These are phyloP conservation scores for Colletotrichum abscissum DNA, from an alignment of 2,329 filamentous ascomycete genomes.

Conservation along the genomic window DNA sequence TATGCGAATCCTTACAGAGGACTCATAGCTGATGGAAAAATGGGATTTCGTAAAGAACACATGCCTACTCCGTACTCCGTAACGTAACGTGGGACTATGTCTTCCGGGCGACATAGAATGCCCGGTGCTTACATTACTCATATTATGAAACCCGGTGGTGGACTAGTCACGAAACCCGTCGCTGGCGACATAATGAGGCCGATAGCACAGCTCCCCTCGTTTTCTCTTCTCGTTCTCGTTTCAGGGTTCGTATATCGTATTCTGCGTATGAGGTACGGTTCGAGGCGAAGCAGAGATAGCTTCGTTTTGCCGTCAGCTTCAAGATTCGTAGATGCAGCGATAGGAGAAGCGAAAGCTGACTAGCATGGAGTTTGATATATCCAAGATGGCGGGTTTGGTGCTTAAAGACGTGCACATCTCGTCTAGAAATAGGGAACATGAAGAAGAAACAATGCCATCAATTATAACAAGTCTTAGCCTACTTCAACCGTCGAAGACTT, in stretches of 20 bases:
- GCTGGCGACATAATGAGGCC: not conserved
- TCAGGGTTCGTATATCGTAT: not conserved
- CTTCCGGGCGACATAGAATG: too few relatives aligned
- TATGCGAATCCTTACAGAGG: not conserved
- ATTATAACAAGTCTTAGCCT: not conserved
- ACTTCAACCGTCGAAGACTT: not conserved
- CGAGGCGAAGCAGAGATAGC: not conserved
- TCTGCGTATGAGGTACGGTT: not conserved
- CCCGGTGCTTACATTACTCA: too few relatives aligned
- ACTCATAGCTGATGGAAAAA: not conserved
- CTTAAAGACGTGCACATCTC: not conserved
- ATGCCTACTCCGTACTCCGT: too few relatives aligned
- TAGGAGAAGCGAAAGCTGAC: not conserved
- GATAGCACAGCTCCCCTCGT: not conserved
- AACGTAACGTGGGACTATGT: too few relatives aligned
- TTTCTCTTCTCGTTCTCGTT: constrained; percentile 1
- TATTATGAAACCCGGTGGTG: not conserved
- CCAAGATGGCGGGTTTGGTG: not conserved
- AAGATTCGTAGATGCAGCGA: not conserved
- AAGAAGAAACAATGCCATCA: not conserved
- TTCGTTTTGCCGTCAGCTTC: not conserved
- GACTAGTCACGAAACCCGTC: not conserved
- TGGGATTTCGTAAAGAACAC: not conserved
- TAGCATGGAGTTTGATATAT: not conserved
- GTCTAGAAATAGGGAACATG: not conserved